Base-by-base conservation (phyloP, 257 asterid species). In the Scutellaria galericulata region DNA sequence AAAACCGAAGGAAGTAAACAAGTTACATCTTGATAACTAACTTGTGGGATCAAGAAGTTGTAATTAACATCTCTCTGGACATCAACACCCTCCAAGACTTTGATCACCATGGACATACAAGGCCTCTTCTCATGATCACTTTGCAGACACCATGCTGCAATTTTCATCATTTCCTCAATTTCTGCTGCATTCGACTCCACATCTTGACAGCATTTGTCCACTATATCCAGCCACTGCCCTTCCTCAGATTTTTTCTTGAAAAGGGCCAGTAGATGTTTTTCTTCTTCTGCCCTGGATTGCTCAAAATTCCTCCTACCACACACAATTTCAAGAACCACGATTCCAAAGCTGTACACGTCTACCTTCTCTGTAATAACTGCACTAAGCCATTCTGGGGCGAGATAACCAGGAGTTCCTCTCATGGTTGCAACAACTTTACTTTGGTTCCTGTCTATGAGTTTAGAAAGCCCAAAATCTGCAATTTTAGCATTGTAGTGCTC, bases 291-390 rank as follows among this genome's bases (percentile, higher is more conserved):
- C 48, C 10, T 12, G 5, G 63, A 70, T 18, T 42, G 52, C 12
- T 63, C 76, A 6, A 70, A 76, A 35, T n/a, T 44, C 13, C 52
- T 70, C 76, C 76, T 52, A 20, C 80, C 80, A 20, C 76, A 71
- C 20, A 58, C 8, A 10, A 73, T 66, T 12, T 31, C 37, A 31
- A 31, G 37, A 9, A 77, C 12, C 20, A 70, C 77, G 9, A 77
- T 48, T 10, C 81, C 77, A 22, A 79, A 79, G 71, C 83, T 79
- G 12, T 79, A 79, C 12, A 75, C 79, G n/a, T 74, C 83, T 0
- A 75, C 83, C 10, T 70, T 79, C 70, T 74, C 80, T 7, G 79
- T 74, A 0, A 79, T 74, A 6, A 58, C 65, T 12, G 50, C 40
- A 9, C 55, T 72, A 0, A 78, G 75, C 75, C 75, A 78, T 42